Conservation (phyloP, 2,329 filamentous ascomycete species). For the Pseudogymnoascus sp. region DNA sequence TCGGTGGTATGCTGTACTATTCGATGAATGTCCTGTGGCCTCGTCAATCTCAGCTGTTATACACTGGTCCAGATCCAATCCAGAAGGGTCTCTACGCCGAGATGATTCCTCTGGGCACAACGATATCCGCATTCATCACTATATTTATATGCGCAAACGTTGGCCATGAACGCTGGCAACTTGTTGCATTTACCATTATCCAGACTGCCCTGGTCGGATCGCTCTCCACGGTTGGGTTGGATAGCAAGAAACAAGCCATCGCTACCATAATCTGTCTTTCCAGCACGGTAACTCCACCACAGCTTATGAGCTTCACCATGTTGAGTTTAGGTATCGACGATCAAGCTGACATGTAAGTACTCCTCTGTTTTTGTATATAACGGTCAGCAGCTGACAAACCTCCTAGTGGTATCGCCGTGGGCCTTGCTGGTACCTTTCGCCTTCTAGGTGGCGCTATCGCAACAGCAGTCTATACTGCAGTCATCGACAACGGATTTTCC, state of each 20-base stretch:
- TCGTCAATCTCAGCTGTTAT: conserved; percentile 23
- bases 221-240: conserved; percentile 27
- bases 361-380: conserved; percentile 22
- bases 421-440: no score
- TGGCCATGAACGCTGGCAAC: no score
- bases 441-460: conserved; percentile 14
- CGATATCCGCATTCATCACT: no score
- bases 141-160: no score
- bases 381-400: no score
- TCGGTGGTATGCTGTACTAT: conserved; percentile 28
- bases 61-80: conserved; percentile 19
- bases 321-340: conserved; percentile 29
- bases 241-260: conserved; percentile 29
- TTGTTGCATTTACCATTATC: no score
- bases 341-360: conserved; percentile 27
- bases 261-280: conserved; percentile 27
- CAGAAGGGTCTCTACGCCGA: conserved; percentile 25
- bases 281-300: conserved; percentile 27
- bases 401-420: no score
- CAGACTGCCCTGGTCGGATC: conserved; percentile 11
- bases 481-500: conserved; percentile 26
- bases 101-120: conserved; percentile 9
- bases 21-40: conserved; percentile 28
- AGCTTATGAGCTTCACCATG: conserved; percentile 29
- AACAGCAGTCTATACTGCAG: conserved; percentile 32